Evolutionary conservation across 257 asterid species (phyloP).

Genomic region (Plectranthus barbatus): DNA sequence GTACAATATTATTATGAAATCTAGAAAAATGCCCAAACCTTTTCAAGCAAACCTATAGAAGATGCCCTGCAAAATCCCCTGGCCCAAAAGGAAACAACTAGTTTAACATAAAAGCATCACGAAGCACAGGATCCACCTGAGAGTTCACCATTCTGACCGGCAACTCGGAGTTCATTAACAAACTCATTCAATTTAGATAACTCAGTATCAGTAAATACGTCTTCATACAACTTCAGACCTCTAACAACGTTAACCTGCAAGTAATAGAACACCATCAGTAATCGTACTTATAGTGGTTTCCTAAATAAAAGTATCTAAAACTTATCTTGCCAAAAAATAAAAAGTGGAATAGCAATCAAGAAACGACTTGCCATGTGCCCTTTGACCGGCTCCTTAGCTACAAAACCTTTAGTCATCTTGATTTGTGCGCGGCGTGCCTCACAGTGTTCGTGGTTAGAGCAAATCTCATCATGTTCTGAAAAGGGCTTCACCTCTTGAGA

Average conservation of each 20-base stretch:
- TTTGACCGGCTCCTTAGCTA: conserved; percentile 78
- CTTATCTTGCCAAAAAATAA: not conserved
- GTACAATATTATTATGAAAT: conserved; percentile 24
- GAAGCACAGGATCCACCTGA: conserved; percentile 95
- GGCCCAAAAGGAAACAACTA: conserved; percentile 72
- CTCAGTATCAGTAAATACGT: conserved; percentile 61
- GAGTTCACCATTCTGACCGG: conserved; percentile 97
- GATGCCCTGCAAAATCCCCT: conserved; percentile 70
- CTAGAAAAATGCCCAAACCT: conserved; percentile 64
- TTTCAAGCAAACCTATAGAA: conserved; percentile 61
- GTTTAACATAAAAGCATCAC: conserved; percentile 75
- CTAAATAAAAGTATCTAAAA: not conserved
- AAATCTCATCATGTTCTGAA: conserved; percentile 46
- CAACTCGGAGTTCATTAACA: conserved; percentile 77
- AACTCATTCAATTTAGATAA: conserved; percentile 72
- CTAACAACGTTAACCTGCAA: conserved; percentile 86
- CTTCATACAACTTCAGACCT: conserved; percentile 90
- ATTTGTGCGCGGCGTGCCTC: conserved; percentile 68
- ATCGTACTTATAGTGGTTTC: not conserved
- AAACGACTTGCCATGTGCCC: conserved; percentile 77
- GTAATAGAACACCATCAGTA: not conserved
- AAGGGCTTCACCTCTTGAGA: conserved; percentile 69
- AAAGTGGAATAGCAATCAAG: not conserved
- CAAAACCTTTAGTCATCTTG: conserved; percentile 78
- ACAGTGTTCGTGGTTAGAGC: conserved; percentile 75